These are phyloP conservation scores for Dryadomyces quercus-mongolicae DNA, from an alignment of 2,329 filamentous ascomycete species.

Conservation along the genomic window DNA sequence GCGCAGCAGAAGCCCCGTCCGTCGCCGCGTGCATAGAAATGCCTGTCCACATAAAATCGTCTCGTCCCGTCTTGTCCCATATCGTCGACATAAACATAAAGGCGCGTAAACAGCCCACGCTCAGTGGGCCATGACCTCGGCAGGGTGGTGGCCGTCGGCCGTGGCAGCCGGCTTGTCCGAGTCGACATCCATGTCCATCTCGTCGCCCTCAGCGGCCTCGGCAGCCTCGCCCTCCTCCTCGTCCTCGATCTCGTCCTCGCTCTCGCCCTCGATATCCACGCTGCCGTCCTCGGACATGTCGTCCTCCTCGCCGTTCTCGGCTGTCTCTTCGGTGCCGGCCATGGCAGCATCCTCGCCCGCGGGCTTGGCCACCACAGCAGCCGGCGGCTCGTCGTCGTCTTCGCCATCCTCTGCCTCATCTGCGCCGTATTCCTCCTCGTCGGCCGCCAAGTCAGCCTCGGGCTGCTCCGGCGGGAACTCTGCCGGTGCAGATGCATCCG, in stretches of 20 bases:
- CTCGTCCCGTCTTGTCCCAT: neutral
- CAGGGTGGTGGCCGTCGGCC: constrained; percentile 10
- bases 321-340: constrained; percentile 19
- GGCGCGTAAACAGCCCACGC: neutral
- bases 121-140: constrained; percentile 18
- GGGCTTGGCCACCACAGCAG: constrained; percentile 9
- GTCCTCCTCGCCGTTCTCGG: constrained; percentile 20
- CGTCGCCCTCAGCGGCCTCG: constrained; percentile 14
- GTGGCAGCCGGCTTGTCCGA: constrained; percentile 14
- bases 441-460: constrained; percentile 75
- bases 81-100: no score
- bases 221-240: constrained; percentile 19
- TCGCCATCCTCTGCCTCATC: constrained; percentile 72
- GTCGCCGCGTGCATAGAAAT: neutral
- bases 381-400: constrained; percentile 32
- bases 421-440: constrained; percentile 82
- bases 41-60: neutral
- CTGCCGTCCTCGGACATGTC: constrained; percentile 26
- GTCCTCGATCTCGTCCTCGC: constrained; percentile 24
- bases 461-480: constrained; percentile 97
- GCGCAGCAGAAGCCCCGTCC: neutral
- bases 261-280: constrained; percentile 26
- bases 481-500: constrained; percentile 88
- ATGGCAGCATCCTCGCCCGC: constrained; percentile 19
- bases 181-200: constrained; percentile 23